phyloP scores from a whole-genome alignment of 495 filamentous ascomycete genomes.

The Penicillium nucicola region DNA sequence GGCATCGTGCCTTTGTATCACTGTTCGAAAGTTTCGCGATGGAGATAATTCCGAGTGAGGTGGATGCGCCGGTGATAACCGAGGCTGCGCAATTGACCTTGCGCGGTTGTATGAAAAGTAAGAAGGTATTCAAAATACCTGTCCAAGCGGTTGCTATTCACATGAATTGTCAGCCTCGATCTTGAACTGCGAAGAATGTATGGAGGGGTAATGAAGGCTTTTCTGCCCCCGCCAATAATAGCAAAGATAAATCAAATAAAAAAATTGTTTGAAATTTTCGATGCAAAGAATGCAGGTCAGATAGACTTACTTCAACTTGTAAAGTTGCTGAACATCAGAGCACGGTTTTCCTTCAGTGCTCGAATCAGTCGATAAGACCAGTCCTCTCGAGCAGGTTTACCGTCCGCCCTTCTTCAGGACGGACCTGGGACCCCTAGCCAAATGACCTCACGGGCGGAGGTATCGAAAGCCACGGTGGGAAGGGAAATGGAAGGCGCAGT shows the following conservation, averaged over 20 bases:
- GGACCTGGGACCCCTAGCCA: conserved; percentile 56
- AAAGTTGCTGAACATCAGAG: conserved; percentile 1
- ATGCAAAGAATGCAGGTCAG: not conserved
- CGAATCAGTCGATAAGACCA: conserved; percentile 4
- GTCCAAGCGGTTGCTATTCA: conserved; percentile 12
- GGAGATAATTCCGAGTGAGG: not conserved
- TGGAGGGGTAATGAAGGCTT: conserved; percentile 25
- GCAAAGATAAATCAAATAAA: conserved; percentile 1
- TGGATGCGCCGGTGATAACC: conserved; percentile 8
- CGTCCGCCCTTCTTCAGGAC: conserved; percentile 60
- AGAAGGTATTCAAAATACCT: conserved; percentile 19
- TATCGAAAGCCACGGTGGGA: conserved; percentile 20
- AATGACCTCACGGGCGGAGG: conserved; percentile 36
- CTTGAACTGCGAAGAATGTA: not conserved
- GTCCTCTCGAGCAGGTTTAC: conserved; percentile 37
- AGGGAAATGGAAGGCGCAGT: conserved; percentile 1
- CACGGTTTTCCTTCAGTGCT: not conserved
- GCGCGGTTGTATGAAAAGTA: conserved; percentile 17
- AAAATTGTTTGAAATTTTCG: not conserved
- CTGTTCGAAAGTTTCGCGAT: not conserved
- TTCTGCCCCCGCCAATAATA: conserved; percentile 20
- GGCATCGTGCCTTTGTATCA: conserved; percentile 18
- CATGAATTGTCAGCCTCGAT: conserved; percentile 10
- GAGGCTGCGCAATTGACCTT: conserved; percentile 16
- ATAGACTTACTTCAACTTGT: conserved; percentile 16